Base-by-base conservation (phyloP, 2,329 filamentous ascomycete genomes). In the Epichloe baconii region DNA sequence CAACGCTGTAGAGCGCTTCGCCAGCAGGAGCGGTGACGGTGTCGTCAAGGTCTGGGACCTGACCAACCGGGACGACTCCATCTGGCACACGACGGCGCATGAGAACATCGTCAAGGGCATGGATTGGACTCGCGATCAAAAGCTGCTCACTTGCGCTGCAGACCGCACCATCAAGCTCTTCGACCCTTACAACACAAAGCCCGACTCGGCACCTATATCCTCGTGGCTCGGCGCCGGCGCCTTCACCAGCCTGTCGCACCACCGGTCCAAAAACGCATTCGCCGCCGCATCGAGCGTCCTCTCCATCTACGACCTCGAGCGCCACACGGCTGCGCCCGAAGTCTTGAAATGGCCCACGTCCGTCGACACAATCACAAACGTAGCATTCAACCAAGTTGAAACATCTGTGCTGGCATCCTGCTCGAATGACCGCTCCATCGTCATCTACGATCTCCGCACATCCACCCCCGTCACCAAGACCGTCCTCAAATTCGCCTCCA, bases 31-130 rank as follows among this genome's bases (percentile, higher is more conserved):
- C 58, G 90, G 90, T 56, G 93, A 98, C 67, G 91, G 93, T 57
- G 82, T 96, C 10, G 80, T 98, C 52, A 98, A 98, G 69, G 85
- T 93, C 36, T 95, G 89, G 89, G 85, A 94, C 50, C 55, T 93
- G 60, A 77, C 82, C 10, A 83, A 75, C 55, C 74, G 80, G 52
- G 81, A 85, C 31, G 85, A 93, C 64, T 76, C 84, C 46, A 38
- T 49, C 34, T 91, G 86, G 83, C 77, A 86, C 60, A 78, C 79
- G 3, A 81, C 85, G 56, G 91, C 89, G 23, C 94, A 98, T 65
- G 87, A 95, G 60, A 95, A 95, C 59, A 84, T 96, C 44, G 88
- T 97, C 59, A 95, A 95, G 73, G 86, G 86, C 14, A 76, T 96
- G 64, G 85, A 83, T 59, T 98, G 91, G 86, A 95, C 89, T 3